These are phyloP conservation scores for Bacterosira constricta DNA, from an alignment of 108 stramenopile genomes.

Conservation along the genomic window DNA sequence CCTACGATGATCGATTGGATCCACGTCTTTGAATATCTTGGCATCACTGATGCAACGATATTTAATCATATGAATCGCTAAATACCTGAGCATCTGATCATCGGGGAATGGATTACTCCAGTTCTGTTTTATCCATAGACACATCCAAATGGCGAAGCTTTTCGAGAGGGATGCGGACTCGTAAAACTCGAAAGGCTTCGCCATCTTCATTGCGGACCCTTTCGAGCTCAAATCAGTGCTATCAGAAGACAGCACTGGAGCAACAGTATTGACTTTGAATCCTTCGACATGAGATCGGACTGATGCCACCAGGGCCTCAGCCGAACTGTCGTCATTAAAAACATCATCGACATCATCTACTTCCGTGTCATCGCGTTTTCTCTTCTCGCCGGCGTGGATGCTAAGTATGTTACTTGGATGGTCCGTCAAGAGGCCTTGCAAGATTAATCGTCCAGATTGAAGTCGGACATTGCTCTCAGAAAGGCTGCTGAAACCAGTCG, in stretches of 20 bases:
- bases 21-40: not conserved
- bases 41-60: conserved; percentile 12
- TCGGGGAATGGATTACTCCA: conserved; percentile 14
- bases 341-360: not conserved
- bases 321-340: not conserved
- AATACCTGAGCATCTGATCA: not conserved
- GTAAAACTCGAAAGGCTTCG: no score
- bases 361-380: conserved; percentile 5
- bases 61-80: not conserved
- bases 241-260: not conserved
- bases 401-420: not conserved
- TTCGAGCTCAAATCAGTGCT: not conserved
- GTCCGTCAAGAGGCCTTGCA: not conserved
- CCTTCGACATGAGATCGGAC: not conserved
- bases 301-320: not conserved
- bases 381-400: conserved; percentile 6
- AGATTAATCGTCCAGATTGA: not conserved
- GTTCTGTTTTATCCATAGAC: not conserved
- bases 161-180: no score
- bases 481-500: not conserved
- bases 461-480: not conserved
- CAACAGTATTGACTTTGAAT: not conserved
- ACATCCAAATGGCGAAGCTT: no score
- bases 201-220: no score
- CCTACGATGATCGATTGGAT: not conserved